These are phyloP conservation scores for Omphalea diandra DNA, from an alignment of 441 rosid species.

Conservation along the genomic window DNA sequence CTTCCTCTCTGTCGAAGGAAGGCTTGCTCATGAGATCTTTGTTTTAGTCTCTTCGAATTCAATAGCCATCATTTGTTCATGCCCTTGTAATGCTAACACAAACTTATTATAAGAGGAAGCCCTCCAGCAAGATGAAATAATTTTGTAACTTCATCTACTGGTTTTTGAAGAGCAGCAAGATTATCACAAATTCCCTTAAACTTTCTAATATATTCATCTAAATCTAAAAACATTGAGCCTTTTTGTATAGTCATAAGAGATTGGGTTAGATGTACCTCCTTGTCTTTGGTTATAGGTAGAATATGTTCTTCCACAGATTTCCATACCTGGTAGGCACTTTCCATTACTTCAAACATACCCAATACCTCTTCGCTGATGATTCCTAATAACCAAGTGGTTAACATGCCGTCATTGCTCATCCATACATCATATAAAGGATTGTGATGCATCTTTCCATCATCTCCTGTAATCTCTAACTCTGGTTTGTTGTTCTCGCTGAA, in stretches of 20 bases:
- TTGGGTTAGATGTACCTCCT: conserved; percentile 4
- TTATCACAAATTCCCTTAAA: conserved; percentile 14
- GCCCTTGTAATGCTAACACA: background rate
- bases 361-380: background rate
- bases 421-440: background rate
- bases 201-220: background rate
- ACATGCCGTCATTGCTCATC: background rate
- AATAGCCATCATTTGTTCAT: background rate
- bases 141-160: background rate
- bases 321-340: background rate
- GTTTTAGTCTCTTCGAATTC: background rate
- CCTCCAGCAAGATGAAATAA: background rate
- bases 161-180: background rate
- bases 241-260: background rate
- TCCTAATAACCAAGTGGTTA: background rate
- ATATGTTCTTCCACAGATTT: background rate
- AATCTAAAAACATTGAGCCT: background rate
- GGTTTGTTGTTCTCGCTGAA: background rate
- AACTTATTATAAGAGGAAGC: background rate
- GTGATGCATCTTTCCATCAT: background rate
- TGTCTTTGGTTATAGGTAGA: background rate
- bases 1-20: background rate
- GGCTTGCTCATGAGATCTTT: background rate
- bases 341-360: background rate
- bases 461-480: background rate